Base-by-base conservation (phyloP, 2,329 filamentous ascomycete species). In the Ophiostoma populinum region DNA sequence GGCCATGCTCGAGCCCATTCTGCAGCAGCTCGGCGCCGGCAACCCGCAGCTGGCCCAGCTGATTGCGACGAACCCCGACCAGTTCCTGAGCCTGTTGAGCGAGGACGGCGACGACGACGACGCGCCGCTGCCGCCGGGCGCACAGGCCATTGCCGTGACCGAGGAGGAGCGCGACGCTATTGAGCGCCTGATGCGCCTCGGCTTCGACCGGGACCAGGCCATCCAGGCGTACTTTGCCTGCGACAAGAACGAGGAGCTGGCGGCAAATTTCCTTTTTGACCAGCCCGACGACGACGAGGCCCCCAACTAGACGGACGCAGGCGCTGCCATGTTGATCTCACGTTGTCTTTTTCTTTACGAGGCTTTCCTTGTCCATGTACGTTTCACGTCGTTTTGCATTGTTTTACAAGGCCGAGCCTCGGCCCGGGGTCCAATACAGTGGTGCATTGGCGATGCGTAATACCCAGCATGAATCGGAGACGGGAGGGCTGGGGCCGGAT, bases 221-320 rank as follows among this genome's bases (percentile, higher is more conserved):
- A 93, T 95, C 46, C 87, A 98, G 60, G 90, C 90, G 18, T 98
- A 95, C 61, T 98, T 98, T 54, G 90, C 90, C 22, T 98, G 90
- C 57, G 90, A 98, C 59, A 98, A 95, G 70, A 95, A 98, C 56
- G 90, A 98, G 60, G 90, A 98, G 58, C 67, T 98, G 34, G 90
- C 90, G 1, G 90, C 90, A 44, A 98, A 98, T 60, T 95, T 94
- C 58, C 66, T 98, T 40, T 98, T 98, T 52, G 90, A 98, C 49
- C 85, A 95, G 59, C 86, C 86, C 8, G 85, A 92, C 42, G 86
- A 94, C 32, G 77, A 81, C 24, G 75, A 79, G 39, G 51, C 56
- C 13, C 26, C 16, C 28, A 35, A 43, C 29, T 29, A 40, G 24
- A 35, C 29, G n/a, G n/a, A n/a, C n/a, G n/a, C n/a, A n/a, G n/a